Evolutionary conservation across 768 basidiomycete species (phyloP).

Genomic region (Trametes gibbosa): DNA sequence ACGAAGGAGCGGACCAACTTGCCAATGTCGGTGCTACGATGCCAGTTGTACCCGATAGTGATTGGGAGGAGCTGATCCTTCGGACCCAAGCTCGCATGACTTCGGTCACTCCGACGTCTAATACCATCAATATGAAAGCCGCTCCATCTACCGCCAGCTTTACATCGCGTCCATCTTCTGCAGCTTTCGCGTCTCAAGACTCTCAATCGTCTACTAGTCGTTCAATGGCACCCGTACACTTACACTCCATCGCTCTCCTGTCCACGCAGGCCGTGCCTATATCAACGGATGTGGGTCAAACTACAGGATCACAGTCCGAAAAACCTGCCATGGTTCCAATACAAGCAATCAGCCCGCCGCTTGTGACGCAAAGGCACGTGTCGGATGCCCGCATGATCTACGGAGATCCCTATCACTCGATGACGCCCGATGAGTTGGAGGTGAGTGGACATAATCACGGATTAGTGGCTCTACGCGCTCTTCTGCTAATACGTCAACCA

Average conservation of each 20-base stretch:
- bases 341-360: too few species aligned
- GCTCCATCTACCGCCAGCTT: neutral
- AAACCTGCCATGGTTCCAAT: too few species aligned
- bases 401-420: neutral
- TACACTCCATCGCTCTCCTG: too few species aligned
- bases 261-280: too few species aligned
- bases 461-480: too few species aligned
- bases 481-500: neutral
- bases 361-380: neutral
- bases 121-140: neutral
- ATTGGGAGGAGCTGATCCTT: constrained; percentile 45
- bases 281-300: neutral
- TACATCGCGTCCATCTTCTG: too few species aligned
- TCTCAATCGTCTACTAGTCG: neutral
- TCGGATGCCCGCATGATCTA: neutral
- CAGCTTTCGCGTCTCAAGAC: too few species aligned
- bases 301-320: too few species aligned
- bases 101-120: neutral
- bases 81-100: neutral
- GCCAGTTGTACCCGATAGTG: constrained; percentile 43
- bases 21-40: constrained; percentile 56
- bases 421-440: neutral
- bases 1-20: constrained; percentile 82
- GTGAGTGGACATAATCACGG: neutral
- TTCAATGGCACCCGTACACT: too few species aligned